Percentiles rank a stretch among this genome's conserved stretches.
Evolutionary conservation across 768 basidiomycete species (phyloP).

Genomic region (Nidularia sp.): DNA sequence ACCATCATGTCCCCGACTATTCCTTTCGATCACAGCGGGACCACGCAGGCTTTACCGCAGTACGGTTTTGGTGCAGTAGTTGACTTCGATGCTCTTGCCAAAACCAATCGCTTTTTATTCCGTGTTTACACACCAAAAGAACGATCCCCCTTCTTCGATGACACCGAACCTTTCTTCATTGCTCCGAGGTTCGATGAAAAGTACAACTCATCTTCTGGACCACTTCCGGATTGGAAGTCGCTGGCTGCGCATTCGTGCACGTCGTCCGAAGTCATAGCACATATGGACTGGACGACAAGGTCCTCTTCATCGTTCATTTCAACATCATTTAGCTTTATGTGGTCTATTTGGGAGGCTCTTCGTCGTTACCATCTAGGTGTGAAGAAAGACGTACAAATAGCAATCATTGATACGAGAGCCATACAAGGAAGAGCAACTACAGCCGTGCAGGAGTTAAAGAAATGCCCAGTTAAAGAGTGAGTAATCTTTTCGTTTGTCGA

Average conservation of each 20-base stretch:
- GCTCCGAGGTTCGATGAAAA: constrained; percentile 60
- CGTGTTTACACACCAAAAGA: constrained; percentile 76
- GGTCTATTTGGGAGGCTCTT: constrained; percentile 81
- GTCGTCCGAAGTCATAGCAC: constrained; percentile 48
- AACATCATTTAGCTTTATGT: constrained; percentile 75
- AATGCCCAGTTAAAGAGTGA: constrained; percentile 52
- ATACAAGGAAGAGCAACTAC: constrained; percentile 57
- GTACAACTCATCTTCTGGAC: constrained; percentile 30
- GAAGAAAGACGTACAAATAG: constrained; percentile 76
- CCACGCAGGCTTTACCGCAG: constrained; percentile 49
- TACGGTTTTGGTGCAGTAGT: constrained; percentile 66
- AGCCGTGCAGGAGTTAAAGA: constrained; percentile 58
- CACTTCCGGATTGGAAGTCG: constrained; percentile 18
- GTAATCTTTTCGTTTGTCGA: constrained; percentile 14
- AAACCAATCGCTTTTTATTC: constrained; percentile 71
- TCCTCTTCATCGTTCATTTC: constrained; percentile 67
- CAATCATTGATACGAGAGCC: constrained; percentile 68
- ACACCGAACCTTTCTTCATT: constrained; percentile 61
- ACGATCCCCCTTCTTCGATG: constrained; percentile 47
- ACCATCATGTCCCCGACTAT: constrained; percentile 17
- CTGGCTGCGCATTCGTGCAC: constrained; percentile 42
- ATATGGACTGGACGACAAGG: constrained; percentile 80
- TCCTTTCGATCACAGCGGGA: constrained; percentile 15
- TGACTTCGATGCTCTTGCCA: constrained; percentile 57
- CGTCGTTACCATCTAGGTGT: constrained; percentile 67